A percentile compares a stretch with the other conserved stretches of the same genome.
Evolutionary conservation across 805 yeast species (phyloP).

Genomic region (Novakomyces olei): DNA sequence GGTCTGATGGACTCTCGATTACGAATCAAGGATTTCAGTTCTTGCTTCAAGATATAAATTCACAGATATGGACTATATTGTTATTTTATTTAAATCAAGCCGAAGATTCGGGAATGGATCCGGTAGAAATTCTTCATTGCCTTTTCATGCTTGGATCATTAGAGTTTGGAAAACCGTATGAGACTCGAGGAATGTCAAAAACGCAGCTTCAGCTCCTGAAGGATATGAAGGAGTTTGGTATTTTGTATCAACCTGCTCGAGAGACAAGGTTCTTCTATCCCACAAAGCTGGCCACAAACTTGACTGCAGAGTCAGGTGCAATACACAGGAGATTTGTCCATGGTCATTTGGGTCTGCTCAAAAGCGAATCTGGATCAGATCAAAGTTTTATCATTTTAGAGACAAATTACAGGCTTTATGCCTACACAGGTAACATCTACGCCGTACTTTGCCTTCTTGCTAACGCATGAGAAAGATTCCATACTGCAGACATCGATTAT

Average conservation of each 20-base stretch:
- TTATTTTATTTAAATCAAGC: constrained; percentile 73
- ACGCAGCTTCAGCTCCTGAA: constrained; percentile 74
- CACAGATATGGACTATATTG: constrained; percentile 83
- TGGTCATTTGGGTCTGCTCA: constrained; percentile 50
- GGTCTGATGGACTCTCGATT: constrained; percentile 27
- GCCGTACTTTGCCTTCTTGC: constrained; percentile 75
- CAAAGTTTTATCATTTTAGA: constrained; percentile 66
- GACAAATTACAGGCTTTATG: constrained; percentile 74
- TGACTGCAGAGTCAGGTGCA: constrained; percentile 31
- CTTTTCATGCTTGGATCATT: constrained; percentile 82
- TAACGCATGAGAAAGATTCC: too few species aligned
- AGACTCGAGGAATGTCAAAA: constrained; percentile 42
- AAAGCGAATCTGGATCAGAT: constrained; percentile 14
- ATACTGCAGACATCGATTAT: constrained; percentile 87
- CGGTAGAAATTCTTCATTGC: constrained; percentile 85
- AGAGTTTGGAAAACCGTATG: constrained; percentile 74
- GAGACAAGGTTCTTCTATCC: constrained; percentile 57
- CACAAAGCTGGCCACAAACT: constrained; percentile 68
- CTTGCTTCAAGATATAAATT: constrained; percentile 70
- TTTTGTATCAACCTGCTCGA: constrained; percentile 43
- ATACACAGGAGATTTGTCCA: background rate
- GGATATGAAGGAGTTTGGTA: constrained; percentile 77
- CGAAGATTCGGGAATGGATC: constrained; percentile 71
- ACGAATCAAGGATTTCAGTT: constrained; percentile 90
- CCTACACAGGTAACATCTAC: constrained; percentile 12